Conservation (phyloP, 257 asterid genomes). For the Parsonsia alboflavescens region DNA sequence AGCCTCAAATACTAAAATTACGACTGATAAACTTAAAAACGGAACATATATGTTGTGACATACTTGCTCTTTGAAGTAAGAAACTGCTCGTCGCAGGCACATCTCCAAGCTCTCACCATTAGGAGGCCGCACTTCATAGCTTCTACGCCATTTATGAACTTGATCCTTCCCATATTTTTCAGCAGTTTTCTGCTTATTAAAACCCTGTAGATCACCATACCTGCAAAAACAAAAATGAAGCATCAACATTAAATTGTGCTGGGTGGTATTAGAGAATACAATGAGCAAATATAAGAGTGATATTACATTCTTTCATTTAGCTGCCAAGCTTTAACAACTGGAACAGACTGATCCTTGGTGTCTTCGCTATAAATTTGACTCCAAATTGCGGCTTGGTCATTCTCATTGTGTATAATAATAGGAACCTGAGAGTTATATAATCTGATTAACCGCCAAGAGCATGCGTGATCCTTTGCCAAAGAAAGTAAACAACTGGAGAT, state of each 20-base stretch:
- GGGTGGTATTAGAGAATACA: slow-evolving; percentile 5
- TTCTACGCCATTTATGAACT: slow-evolving; percentile 90
- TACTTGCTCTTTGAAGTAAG: slow-evolving; percentile 81
- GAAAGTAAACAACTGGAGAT: background rate
- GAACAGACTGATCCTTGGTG: slow-evolving; percentile 65
- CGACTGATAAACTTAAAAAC: background rate
- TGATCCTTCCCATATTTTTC: slow-evolving; percentile 79
- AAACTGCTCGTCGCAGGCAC: slow-evolving; percentile 91
- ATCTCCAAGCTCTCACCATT: slow-evolving; percentile 95
- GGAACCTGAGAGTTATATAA: slow-evolving; percentile 57
- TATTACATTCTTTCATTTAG: slow-evolving; percentile 86
- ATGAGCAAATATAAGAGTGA: slow-evolving; percentile 4
- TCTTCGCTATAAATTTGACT: slow-evolving; percentile 57
- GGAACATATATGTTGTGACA: slow-evolving; percentile 17
- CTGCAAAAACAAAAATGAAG: slow-evolving; percentile 27
- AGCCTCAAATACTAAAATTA: background rate
- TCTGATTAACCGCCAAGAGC: slow-evolving; percentile 19
- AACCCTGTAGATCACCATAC: slow-evolving; percentile 92
- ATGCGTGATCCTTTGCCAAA: background rate
- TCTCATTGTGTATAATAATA: slow-evolving; percentile 57
- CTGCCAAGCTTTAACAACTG: slow-evolving; percentile 89
- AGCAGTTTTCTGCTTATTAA: slow-evolving; percentile 85
- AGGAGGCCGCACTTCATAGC: slow-evolving; percentile 85
- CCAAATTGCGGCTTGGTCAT: slow-evolving; percentile 68
- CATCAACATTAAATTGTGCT: background rate